Conservation (phyloP, 192 early-diverging fungal species). For the Gaertneriomyces sp. region DNA sequence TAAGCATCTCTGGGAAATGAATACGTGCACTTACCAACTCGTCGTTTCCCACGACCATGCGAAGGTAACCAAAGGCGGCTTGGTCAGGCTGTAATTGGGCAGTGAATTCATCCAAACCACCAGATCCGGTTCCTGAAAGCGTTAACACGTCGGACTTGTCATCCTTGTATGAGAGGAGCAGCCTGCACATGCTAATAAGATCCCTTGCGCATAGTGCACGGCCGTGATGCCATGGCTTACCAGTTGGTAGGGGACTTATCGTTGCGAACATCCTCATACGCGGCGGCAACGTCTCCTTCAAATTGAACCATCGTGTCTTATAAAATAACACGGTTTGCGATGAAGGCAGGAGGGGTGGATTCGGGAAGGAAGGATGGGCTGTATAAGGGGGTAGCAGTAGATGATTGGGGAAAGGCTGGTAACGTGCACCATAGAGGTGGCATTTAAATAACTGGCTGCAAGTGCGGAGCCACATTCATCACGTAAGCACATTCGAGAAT, state of each 20-base stretch:
- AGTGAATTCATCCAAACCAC: slow-evolving; percentile 65
- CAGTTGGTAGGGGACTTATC: slow-evolving; percentile 53
- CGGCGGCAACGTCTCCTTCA: slow-evolving; percentile 30
- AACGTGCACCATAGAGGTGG: too few species aligned
- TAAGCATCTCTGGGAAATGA: neutral
- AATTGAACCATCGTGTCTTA: slow-evolving; percentile 31
- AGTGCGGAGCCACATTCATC: too few species aligned
- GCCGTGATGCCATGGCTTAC: slow-evolving; percentile 16
- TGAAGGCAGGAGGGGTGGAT: too few species aligned
- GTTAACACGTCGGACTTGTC: slow-evolving; percentile 46
- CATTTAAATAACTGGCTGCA: too few species aligned
- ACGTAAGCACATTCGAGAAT: too few species aligned
- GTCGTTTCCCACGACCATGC: slow-evolving; percentile 62
- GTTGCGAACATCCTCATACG: slow-evolving; percentile 56
- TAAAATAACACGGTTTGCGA: too few species aligned
- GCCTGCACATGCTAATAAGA: slow-evolving; percentile 37
- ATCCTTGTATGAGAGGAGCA: slow-evolving; percentile 56
- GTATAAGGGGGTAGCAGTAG: too few species aligned
- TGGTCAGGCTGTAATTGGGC: slow-evolving; percentile 54
- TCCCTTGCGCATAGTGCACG: neutral
- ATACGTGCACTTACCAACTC: slow-evolving; percentile 29
- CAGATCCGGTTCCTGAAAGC: slow-evolving; percentile 43
- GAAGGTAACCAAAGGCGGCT: slow-evolving; percentile 78
- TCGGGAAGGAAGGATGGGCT: too few species aligned
- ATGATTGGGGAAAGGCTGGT: too few species aligned